phyloP scores from a whole-genome alignment of 805 yeast species.

The Suhomyces vadensis region DNA sequence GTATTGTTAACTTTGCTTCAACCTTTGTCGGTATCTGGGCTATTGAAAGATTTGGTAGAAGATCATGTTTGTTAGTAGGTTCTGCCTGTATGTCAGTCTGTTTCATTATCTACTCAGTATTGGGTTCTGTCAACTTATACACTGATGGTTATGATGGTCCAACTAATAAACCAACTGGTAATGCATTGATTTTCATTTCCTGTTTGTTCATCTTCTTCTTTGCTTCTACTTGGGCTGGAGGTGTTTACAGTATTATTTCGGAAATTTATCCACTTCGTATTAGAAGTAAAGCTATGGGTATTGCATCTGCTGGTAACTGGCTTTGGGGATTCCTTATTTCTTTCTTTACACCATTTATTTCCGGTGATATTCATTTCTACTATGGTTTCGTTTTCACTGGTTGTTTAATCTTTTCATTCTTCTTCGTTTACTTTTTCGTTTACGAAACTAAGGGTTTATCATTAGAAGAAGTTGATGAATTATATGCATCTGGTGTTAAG shows the following conservation, averaged over 20 bases:
- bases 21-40: constrained; percentile 53
- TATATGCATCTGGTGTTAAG: constrained; percentile 46
- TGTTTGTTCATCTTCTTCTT: constrained; percentile 66
- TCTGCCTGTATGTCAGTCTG: constrained; percentile 53
- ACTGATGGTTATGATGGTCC: constrained; percentile 40
- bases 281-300: constrained; percentile 45
- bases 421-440: constrained; percentile 70
- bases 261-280: constrained; percentile 70
- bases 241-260: constrained; percentile 63
- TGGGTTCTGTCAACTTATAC: constrained; percentile 55
- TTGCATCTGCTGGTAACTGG: constrained; percentile 32
- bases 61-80: constrained; percentile 45
- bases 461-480: constrained; percentile 76
- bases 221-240: constrained; percentile 79
- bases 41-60: constrained; percentile 54
- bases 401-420: constrained; percentile 57
- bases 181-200: constrained; percentile 63
- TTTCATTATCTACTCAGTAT: constrained; percentile 58
- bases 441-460: constrained; percentile 80
- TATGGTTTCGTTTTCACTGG: constrained; percentile 69
- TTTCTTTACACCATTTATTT: constrained; percentile 65
- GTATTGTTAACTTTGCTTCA: constrained; percentile 54
- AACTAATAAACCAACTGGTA: constrained; percentile 52
- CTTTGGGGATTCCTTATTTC: constrained; percentile 39
- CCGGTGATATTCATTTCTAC: constrained; percentile 58